Evolutionary conservation across 139 green algal genomes (phyloP), one percentile per base, ranked within the genome.

Genomic region (Pseudopediastrum boryanum): DNA sequence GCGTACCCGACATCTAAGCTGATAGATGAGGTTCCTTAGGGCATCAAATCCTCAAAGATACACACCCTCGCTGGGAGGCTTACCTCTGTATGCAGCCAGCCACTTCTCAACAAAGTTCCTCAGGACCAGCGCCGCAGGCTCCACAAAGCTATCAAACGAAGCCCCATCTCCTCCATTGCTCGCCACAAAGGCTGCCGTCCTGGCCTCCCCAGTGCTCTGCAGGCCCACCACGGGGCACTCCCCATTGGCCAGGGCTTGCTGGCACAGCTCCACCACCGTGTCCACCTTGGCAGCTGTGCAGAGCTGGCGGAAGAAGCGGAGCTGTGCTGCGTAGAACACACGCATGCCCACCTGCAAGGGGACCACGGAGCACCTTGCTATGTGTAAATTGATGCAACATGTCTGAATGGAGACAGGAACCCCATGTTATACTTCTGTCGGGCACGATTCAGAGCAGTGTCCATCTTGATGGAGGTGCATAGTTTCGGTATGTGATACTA

Each of bases 301-400:
- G 72, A 96, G 85, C 77, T 89, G 78, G 23, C 85, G 73, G 83
- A 96, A 95, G 89, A 95, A 96, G 65, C 90, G 87, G 75, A 95
- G 87, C 79, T 94, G 89, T 0, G 83, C 78, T 0, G 61, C 77
- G 84, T 89, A 94, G 70, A 92, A 89, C 62, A 80, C 71, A 0
- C 21, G 46, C 31, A 77, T 63, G n/a, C n/a, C n/a, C n/a, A n/a
- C n/a, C n/a, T n/a, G n/a, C n/a, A n/a, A n/a, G n/a, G n/a, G n/a
- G n/a, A n/a, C n/a, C n/a, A n/a, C n/a, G n/a, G n/a, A n/a, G n/a
- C n/a, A n/a, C n/a, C n/a, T n/a, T n/a, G n/a, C n/a, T n/a, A n/a
- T n/a, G n/a, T n/a, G n/a, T n/a, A n/a, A n/a, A n/a, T n/a, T n/a
- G n/a, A n/a, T n/a, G n/a, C n/a, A n/a, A n/a, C n/a, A n/a, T n/a